These are phyloP conservation scores for Salmacisia buchloeana DNA, from an alignment of 1,284 basidiomycete genomes.

Conservation along the genomic window DNA sequence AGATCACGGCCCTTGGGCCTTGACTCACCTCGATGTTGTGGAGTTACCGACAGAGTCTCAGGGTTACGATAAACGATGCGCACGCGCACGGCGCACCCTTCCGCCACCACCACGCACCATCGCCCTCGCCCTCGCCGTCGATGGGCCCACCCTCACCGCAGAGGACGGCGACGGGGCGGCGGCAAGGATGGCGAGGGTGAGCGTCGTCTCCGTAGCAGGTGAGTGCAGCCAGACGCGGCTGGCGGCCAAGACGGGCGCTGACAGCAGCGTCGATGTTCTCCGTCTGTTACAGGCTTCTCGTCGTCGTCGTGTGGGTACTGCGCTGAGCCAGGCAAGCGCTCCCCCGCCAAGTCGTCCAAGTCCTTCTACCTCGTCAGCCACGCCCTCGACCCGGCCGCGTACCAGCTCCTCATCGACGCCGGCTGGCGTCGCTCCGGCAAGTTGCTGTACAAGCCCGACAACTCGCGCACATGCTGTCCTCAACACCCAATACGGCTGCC, in stretches of 20 bases:
- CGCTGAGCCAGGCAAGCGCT: neutral
- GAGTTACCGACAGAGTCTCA: no score
- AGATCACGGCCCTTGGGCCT: no score
- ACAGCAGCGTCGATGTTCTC: neutral
- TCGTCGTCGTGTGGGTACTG: neutral
- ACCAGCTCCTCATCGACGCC: conserved; percentile 38
- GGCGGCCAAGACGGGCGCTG: no score
- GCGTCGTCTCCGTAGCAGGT: neutral
- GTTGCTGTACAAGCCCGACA: conserved; percentile 46
- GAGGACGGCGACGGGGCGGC: neutral
- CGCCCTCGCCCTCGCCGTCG: no score
- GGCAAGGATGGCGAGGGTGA: neutral
- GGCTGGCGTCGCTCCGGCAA: conserved; percentile 43
- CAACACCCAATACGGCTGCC: conserved; percentile 38
- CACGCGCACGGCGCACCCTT: no score
- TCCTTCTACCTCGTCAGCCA: conserved; percentile 10
- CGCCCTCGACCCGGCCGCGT: conserved; percentile 29
- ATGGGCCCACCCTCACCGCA: no score
- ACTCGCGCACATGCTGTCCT: conserved; percentile 38
- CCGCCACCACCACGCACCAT: no score
- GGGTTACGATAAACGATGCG: no score
- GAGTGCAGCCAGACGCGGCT: no score
- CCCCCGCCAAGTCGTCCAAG: neutral
- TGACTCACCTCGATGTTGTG: no score
- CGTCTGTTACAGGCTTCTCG: neutral